Conservation (phyloP, 441 rosid species). For the Syzygium malaccense region DNA sequence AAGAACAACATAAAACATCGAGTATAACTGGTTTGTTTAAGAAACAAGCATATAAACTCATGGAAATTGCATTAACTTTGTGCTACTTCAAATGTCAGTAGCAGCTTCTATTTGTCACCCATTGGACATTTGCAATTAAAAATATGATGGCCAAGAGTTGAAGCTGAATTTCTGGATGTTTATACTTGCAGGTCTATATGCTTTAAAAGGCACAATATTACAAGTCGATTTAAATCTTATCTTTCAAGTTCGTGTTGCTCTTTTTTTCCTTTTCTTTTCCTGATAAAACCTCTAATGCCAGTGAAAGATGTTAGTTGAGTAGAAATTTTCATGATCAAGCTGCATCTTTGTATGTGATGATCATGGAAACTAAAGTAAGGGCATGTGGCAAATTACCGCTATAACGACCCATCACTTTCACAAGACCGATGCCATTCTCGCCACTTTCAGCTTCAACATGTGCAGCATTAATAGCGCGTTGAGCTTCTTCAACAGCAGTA, state of each 20-base stretch:
- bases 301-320: not conserved
- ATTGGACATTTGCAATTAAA: not conserved
- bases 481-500: conserved; percentile 99
- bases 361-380: not conserved
- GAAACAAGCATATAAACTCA: not conserved
- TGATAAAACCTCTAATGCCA: not conserved
- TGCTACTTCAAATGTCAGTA: not conserved
- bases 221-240: not conserved
- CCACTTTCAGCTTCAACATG: conserved; percentile 90
- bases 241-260: not conserved
- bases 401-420: conserved; percentile 96
- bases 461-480: conserved; percentile 94
- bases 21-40: not conserved
- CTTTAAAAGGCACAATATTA: not conserved
- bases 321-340: not conserved
- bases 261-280: not conserved
- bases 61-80: not conserved
- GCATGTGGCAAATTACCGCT: conserved; percentile 49
- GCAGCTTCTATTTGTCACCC: not conserved
- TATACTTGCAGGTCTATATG: not conserved
- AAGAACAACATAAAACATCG: not conserved
- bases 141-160: not conserved
- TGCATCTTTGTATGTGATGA: too few species aligned
- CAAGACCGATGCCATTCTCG: conserved; percentile 92
- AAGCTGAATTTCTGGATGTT: not conserved